phyloP scores from a whole-genome alignment of 2,329 filamentous ascomycete genomes.

The Neonectria coccinea region DNA sequence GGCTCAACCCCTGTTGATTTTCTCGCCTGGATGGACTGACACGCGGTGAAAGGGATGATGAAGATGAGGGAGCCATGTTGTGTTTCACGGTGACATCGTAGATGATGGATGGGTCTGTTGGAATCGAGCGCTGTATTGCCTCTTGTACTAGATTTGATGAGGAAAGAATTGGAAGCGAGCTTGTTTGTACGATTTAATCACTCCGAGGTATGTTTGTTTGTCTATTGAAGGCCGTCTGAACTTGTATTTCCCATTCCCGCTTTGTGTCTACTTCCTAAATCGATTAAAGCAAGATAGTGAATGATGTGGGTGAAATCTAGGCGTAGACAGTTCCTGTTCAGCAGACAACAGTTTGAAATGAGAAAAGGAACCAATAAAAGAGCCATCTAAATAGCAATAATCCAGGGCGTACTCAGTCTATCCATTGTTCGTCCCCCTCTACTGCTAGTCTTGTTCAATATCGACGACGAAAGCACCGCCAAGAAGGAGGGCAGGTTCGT shows the following conservation, averaged over 20 bases:
- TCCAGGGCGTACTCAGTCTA: not conserved
- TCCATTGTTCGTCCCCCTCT: not conserved
- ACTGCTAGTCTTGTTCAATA: conserved; percentile 36
- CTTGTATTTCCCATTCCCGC: not conserved
- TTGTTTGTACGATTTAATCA: not conserved
- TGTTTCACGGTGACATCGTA: not conserved
- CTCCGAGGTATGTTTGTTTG: not conserved
- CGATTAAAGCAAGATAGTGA: not conserved
- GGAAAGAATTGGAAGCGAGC: not conserved
- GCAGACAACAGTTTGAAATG: too few relatives aligned
- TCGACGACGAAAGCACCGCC: conserved; percentile 76
- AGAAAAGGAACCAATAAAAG: not conserved
- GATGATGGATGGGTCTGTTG: not conserved
- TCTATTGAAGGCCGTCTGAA: not conserved
- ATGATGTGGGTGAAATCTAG: not conserved
- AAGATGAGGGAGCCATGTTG: not conserved
- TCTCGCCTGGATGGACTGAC: too few relatives aligned
- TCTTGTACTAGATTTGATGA: not conserved
- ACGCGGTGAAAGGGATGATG: too few relatives aligned
- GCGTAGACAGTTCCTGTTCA: not conserved
- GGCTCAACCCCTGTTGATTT: not conserved
- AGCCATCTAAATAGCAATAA: not conserved
- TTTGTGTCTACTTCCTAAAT: not conserved
- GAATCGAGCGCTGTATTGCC: not conserved
- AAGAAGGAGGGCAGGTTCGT: conserved; percentile 83